Evolutionary conservation across 805 yeast species (phyloP).

Genomic region (Komagataella pastoris): DNA sequence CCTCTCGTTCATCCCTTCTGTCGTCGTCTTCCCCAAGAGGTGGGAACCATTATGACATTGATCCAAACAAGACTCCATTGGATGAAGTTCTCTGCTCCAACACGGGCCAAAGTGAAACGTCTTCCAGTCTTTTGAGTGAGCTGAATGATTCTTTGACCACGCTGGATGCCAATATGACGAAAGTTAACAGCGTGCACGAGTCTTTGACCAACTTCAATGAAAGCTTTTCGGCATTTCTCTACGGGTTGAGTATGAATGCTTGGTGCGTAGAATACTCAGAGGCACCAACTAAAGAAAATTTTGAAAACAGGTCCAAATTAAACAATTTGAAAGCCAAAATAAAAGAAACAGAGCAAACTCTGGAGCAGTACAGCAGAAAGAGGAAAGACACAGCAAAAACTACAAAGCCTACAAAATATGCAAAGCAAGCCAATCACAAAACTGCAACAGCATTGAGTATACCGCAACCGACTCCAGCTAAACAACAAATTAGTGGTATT

Average conservation of each 20-base stretch:
- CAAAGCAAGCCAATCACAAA: not conserved
- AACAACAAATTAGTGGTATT: not conserved
- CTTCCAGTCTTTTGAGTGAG: slow-evolving; percentile 23
- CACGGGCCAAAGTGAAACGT: slow-evolving; percentile 5
- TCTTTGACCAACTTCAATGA: slow-evolving; percentile 60
- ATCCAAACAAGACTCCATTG: slow-evolving; percentile 24
- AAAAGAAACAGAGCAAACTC: not conserved
- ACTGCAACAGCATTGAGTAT: not conserved
- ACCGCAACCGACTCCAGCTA: not conserved
- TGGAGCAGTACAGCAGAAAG: not conserved
- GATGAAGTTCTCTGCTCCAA: slow-evolving; percentile 17
- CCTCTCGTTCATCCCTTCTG: not conserved
- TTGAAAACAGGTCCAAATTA: not conserved
- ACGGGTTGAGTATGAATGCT: slow-evolving; percentile 74
- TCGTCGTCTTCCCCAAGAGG: slow-evolving; percentile 21
- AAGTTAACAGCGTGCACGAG: slow-evolving; percentile 45
- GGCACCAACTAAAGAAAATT: slow-evolving; percentile 7
- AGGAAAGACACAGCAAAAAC: not conserved
- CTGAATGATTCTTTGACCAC: slow-evolving; percentile 37
- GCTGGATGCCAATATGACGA: slow-evolving; percentile 44
- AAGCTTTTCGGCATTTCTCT: slow-evolving; percentile 60
- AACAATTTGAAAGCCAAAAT: not conserved
- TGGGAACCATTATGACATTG: slow-evolving; percentile 28
- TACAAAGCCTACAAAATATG: not conserved
- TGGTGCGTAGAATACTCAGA: slow-evolving; percentile 69